Evolutionary conservation across 2,329 filamentous ascomycete genomes (phyloP).

Genomic region (Paracorniculantispora psalliotae): DNA sequence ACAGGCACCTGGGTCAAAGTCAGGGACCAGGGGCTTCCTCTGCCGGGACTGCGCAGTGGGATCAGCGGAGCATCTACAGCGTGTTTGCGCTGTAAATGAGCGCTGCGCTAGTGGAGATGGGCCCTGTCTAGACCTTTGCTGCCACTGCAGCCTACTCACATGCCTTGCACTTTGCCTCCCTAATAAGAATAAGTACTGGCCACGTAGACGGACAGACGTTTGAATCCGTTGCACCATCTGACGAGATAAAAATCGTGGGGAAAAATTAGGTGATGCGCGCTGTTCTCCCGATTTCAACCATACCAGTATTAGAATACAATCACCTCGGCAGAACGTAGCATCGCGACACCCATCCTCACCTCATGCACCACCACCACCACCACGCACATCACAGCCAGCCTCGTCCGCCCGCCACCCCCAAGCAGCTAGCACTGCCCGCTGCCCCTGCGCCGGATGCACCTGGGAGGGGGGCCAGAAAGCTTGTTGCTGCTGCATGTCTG

Average conservation of each 20-base stretch:
- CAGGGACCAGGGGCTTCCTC: too few relatives aligned
- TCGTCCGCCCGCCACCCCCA: too few relatives aligned
- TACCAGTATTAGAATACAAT: too few relatives aligned
- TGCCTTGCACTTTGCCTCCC: too few relatives aligned
- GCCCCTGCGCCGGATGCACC: background rate
- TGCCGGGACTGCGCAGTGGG: too few relatives aligned
- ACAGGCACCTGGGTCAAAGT: too few relatives aligned
- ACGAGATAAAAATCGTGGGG: too few relatives aligned
- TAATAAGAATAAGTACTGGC: background rate
- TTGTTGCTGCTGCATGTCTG: background rate
- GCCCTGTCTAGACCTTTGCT: slow-evolving; percentile 4
- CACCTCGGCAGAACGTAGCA: too few relatives aligned
- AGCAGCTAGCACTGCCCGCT: background rate
- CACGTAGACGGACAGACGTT: background rate
- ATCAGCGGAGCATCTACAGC: too few relatives aligned
- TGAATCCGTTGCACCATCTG: too few relatives aligned
- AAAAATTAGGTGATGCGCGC: too few relatives aligned
- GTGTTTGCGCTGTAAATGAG: background rate
- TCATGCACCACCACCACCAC: background rate
- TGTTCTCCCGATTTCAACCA: too few relatives aligned
- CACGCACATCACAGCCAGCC: background rate
- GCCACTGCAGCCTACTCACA: background rate
- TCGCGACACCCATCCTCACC: background rate
- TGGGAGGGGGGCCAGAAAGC: slow-evolving; percentile 2
- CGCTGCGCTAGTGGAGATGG: background rate